These are phyloP conservation scores for Carex parvula DNA, from an alignment of 176 grass and related monocot genomes.

Conservation along the genomic window DNA sequence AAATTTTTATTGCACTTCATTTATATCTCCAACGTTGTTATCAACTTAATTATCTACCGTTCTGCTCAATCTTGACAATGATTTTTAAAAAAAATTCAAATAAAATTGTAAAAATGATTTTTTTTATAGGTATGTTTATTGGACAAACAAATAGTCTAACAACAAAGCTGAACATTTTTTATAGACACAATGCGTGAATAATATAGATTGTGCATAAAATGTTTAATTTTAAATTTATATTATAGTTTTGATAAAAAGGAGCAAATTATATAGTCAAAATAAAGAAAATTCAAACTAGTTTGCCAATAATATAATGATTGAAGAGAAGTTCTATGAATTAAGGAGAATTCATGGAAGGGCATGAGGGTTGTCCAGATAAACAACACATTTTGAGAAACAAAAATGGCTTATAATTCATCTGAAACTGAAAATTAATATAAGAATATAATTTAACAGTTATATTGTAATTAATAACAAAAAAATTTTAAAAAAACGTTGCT, in stretches of 20 bases:
- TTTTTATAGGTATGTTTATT: too few species aligned
- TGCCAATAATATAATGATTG: not conserved
- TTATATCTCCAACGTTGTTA: not conserved
- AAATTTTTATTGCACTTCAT: slow-evolving; percentile 6
- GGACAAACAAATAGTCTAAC: too few species aligned
- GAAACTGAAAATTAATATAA: not conserved
- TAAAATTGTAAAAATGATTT: too few species aligned
- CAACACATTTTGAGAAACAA: not conserved
- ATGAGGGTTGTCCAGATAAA: not conserved
- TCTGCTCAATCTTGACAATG: not conserved
- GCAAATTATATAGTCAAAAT: not conserved
- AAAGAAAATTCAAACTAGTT: not conserved
- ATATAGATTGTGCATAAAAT: too few species aligned
- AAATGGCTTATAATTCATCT: not conserved
- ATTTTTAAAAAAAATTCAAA: too few species aligned
- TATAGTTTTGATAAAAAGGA: not conserved
- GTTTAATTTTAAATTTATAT: too few species aligned
- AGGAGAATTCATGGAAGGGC: not conserved
- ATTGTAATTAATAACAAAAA: not conserved
- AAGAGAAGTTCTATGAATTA: not conserved
- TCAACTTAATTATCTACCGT: not conserved
- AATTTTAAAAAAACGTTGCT: not conserved
- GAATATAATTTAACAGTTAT: not conserved
- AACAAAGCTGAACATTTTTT: too few species aligned
- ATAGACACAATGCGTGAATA: too few species aligned